These are phyloP conservation scores for Anisodus acutangulus DNA, from an alignment of 257 asterid species.

Conservation along the genomic window DNA sequence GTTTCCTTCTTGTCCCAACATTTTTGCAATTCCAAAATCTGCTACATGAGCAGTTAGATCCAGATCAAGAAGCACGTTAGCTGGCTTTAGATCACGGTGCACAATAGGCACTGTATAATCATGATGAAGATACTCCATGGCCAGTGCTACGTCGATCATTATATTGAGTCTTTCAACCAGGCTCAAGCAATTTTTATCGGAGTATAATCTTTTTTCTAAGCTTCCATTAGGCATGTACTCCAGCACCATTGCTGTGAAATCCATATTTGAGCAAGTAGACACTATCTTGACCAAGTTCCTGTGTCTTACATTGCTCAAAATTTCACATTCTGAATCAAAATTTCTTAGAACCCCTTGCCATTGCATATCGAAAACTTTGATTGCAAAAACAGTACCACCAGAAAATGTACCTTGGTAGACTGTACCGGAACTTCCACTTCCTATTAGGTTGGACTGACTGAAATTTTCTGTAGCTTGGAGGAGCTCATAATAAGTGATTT, in stretches of 20 bases:
- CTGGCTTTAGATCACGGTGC: conserved; percentile 57
- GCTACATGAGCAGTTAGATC: conserved; percentile 54
- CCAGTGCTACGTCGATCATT: conserved; percentile 42
- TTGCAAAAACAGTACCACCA: conserved; percentile 32
- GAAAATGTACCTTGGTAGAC: conserved; percentile 39
- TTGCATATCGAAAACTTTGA: conserved; percentile 45
- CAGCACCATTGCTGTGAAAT: conserved; percentile 50
- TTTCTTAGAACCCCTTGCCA: conserved; percentile 32
- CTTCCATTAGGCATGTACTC: conserved; percentile 57
- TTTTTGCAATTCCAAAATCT: conserved; percentile 53
- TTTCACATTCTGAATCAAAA: conserved; percentile 51
- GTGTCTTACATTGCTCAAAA: conserved; percentile 46
- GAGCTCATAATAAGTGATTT: conserved; percentile 39
- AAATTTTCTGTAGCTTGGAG: conserved; percentile 40
- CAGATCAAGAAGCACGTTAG: conserved; percentile 52
- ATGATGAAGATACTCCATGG: conserved; percentile 56
- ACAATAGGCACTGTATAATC: conserved; percentile 43
- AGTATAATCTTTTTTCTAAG: conserved; percentile 43
- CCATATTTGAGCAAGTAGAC: conserved; percentile 50
- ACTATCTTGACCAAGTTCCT: conserved; percentile 50
- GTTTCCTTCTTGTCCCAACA: conserved; percentile 41
- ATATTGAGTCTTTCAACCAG: conserved; percentile 43
- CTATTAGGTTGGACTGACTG: conserved; percentile 35
- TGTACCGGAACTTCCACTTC: conserved; percentile 44
- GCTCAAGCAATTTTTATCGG: conserved; percentile 29